These are phyloP conservation scores for Geotrichum fermentans DNA, from an alignment of 1,139 yeast species.

Conservation along the genomic window DNA sequence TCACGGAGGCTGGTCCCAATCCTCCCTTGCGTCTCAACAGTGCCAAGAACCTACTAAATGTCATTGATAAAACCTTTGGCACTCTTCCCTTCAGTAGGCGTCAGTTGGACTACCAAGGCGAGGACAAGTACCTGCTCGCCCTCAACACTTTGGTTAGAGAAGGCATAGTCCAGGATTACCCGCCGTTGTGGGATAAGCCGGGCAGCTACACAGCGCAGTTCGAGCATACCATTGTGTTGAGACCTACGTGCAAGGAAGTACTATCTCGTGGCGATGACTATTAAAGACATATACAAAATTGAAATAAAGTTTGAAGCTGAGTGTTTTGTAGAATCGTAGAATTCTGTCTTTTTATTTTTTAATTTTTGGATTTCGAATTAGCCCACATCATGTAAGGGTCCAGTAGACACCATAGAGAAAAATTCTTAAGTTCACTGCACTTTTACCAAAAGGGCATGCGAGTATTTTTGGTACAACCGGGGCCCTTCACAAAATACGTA, in stretches of 20 bases:
- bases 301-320: no score
- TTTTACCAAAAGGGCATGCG: no score
- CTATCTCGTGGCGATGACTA: conserved; percentile 94
- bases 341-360: not conserved
- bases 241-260: conserved; percentile 89
- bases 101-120: conserved; percentile 85
- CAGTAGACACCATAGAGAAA: not conserved
- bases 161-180: conserved; percentile 87
- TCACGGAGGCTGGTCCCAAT: conserved; percentile 43
- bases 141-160: conserved; percentile 78
- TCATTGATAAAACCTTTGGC: conserved; percentile 78
- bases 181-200: conserved; percentile 78
- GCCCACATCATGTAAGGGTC: no score
- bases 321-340: no score
- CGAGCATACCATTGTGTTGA: conserved; percentile 88
- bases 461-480: no score
- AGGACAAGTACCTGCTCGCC: conserved; percentile 87
- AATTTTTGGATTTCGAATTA: not conserved
- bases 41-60: conserved; percentile 60
- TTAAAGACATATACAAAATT: conserved; percentile 38
- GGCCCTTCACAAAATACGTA: no score
- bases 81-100: conserved; percentile 96
- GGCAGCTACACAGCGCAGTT: conserved; percentile 95
- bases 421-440: not conserved
- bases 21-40: conserved; percentile 53